Base-by-base conservation (phyloP, 306 rosid species). In the Medicago arabica region DNA sequence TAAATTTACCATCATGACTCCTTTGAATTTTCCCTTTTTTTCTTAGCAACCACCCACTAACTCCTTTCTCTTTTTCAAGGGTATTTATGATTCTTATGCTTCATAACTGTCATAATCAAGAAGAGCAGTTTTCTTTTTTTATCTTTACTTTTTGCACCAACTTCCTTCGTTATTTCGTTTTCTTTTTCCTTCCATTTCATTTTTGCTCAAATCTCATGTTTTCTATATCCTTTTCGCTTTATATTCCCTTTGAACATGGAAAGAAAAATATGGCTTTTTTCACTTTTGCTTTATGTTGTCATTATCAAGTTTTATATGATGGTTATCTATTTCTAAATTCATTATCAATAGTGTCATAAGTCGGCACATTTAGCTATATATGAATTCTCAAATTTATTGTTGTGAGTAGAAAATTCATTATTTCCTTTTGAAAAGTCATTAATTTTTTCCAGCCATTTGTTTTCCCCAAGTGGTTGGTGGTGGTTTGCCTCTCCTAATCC, bases 231-330 rank as follows among this genome's bases (percentile, higher is more conserved):
- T 66, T 72, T 79, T 53, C 17, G 23, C 72, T 70, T 75, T 59
- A 44, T 17, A 50, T 54, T 51, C 34, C 64, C 81, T 54, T 44
- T 34, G 64, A 77, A 82, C 76, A 80, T 8, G 82, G 70, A 71
- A 76, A 73, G 71, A 72, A 71, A 77, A 77, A 43, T 18, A 43
- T 66, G 78, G 59, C 78, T 66, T 76, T 75, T 54, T 23, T 7
- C 11, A 19, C 53, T 59, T 59, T 72, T 59, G 23, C 71, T 78
- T 78, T 40, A 51, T 17, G n/a, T 31, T 23, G 78, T 81, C 78
- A 38, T 55, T 55, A 67, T 82, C 81, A 55, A n/a, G 21, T 74
- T 11, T 67, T 71, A 80, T 75, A 50, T 16, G 34, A 18, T 67
- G 1, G 19, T 34, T 19, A 61, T 61, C 71, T 67, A 66, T 57